phyloP scores from a whole-genome alignment of 805 yeast genomes.

The Sporopachydermia lactativora region DNA sequence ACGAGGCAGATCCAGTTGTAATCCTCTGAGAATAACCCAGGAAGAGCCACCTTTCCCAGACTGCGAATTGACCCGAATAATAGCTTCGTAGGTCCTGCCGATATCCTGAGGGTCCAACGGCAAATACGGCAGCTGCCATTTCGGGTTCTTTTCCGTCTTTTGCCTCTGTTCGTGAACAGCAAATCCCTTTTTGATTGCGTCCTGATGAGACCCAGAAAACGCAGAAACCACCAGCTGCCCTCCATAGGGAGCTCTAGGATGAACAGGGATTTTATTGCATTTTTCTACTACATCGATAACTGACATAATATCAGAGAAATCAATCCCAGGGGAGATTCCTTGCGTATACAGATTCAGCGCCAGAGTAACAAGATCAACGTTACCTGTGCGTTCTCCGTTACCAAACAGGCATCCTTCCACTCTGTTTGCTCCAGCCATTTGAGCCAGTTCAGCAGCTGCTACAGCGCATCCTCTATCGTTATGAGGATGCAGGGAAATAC shows the following conservation, averaged over 20 bases:
- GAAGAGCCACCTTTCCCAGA: constrained; percentile 86
- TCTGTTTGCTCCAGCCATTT: constrained; percentile 78
- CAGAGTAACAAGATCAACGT: constrained; percentile 67
- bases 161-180: constrained; percentile 19
- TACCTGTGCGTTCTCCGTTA: constrained; percentile 81
- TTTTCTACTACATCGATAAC: constrained; percentile 63
- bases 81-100: constrained; percentile 87
- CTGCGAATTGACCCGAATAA: constrained; percentile 77
- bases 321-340: constrained; percentile 58
- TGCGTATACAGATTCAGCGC: constrained; percentile 71
- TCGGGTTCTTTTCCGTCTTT: constrained; percentile 22
- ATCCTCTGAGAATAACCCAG: constrained; percentile 64
- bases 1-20: constrained; percentile 73
- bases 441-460: constrained; percentile 78
- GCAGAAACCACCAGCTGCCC: constrained; percentile 77
- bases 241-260: constrained; percentile 70
- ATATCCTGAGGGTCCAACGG: constrained; percentile 79
- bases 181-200: constrained; percentile 79
- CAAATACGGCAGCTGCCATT: constrained; percentile 68
- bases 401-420: constrained; percentile 80
- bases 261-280: constrained; percentile 71
- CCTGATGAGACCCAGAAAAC: constrained; percentile 78
- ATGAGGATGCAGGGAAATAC: constrained; percentile 71
- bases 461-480: constrained; percentile 82
- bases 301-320: constrained; percentile 51